Conservation (phyloP, 2,329 filamentous ascomycete species). For the Aspergillus sp. region DNA sequence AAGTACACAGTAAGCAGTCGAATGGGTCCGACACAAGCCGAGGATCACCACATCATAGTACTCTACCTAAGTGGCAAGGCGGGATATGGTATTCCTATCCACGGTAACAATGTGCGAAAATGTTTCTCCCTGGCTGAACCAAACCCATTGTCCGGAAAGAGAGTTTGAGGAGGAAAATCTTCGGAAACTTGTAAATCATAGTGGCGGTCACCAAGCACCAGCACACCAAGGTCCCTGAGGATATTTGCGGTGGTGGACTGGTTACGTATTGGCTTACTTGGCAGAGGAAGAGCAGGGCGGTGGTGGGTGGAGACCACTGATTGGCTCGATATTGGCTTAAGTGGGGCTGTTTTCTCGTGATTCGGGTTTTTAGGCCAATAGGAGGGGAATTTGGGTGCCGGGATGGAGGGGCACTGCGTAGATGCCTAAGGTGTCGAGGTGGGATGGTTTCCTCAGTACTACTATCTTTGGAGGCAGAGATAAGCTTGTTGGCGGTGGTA, state of each 20-base stretch:
- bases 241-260: neutral
- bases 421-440: neutral
- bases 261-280: slow-evolving; percentile 7
- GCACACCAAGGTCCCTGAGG: slow-evolving; percentile 1
- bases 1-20: no score
- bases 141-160: neutral
- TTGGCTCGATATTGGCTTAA: slow-evolving; percentile 16
- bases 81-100: neutral
- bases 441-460: neutral
- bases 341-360: slow-evolving; percentile 12
- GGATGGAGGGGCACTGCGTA: neutral
- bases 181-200: neutral
- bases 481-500: neutral
- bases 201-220: slow-evolving; percentile 1
- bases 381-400: neutral
- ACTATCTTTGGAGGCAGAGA: neutral
- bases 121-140: neutral
- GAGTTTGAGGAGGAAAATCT: neutral
- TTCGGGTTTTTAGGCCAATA: neutral
- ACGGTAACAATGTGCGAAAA: neutral
- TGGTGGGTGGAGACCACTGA: neutral
- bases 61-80: neutral
- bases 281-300: neutral
- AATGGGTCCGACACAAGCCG: slow-evolving; percentile 2
- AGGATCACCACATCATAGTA: neutral